Evolutionary conservation across 345 rosid species (phyloP), one percentile per base, ranked within the genome.

Genomic region (Litchi chinensis): DNA sequence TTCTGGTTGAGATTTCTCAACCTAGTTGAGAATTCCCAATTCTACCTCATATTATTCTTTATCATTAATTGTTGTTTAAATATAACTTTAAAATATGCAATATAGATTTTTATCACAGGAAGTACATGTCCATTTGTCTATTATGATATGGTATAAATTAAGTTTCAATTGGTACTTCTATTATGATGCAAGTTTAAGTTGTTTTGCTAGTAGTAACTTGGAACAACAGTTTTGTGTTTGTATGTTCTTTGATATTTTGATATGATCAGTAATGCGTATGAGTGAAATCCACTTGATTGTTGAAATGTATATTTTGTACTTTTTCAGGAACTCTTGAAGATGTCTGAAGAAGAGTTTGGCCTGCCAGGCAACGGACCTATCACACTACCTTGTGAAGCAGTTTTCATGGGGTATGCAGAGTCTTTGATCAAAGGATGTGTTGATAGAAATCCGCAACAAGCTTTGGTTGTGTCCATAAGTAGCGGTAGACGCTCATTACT

Each of bases 281-380:
- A 28, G 32, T 28, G 50, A 40, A 68, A 15, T 22, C 26, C 26
- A 40, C 43, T 68, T 40, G 71, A 40, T 24, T 68, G 28, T 28
- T 22, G 21, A 41, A 41, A 40, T 40, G 22, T 5, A 19, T 28
- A 28, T 28, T 28, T 2, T 28, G 2, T 28, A 28, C 68, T 28
- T 28, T 50, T 86, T 54, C 74, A 76, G 75, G 85, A 86, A 44
- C 82, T 88, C 46, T 68, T 86, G 65, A 83, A 41, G 24, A 81
- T 86, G 12, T 78, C 86, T 8, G 89, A 80, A 77, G 86, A 88
- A 77, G 89, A 79, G 43, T 82, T 82, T 21, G 83, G 89, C 1
- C 52, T 86, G 6, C 65, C 84, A 15, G 79, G 67, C 2, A 65
- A 72, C 26, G 80, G 83, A 22, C 86, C 86, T n/a, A 83, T 80